phyloP scores from a whole-genome alignment of 2,329 filamentous ascomycete species.

The Beauveria varroae region DNA sequence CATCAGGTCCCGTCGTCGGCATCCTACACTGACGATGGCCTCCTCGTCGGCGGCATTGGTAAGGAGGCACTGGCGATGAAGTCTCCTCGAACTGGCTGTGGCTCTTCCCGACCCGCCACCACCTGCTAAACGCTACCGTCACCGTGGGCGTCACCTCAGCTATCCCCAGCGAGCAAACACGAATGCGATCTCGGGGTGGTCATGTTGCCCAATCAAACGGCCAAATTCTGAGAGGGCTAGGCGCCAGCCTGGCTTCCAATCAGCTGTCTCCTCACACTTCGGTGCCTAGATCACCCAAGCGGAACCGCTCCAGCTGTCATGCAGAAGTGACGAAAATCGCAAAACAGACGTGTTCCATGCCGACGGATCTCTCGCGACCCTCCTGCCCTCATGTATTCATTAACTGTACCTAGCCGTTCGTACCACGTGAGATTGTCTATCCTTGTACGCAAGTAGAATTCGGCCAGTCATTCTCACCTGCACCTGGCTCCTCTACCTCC shows the following conservation, averaged over 20 bases:
- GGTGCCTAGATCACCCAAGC: background rate
- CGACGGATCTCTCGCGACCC: too few relatives aligned
- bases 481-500: background rate
- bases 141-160: slow-evolving; percentile 33
- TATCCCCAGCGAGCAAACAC: slow-evolving; percentile 21
- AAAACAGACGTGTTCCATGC: background rate
- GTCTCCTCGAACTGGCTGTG: slow-evolving; percentile 40
- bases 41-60: slow-evolving; percentile 31
- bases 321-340: background rate
- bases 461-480: too few relatives aligned
- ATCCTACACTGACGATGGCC: slow-evolving; percentile 24
- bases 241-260: background rate
- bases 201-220: background rate
- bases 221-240: background rate
- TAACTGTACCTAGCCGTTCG: background rate
- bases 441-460: background rate
- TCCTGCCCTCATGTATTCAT: too few relatives aligned
- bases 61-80: slow-evolving; percentile 32
- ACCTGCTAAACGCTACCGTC: slow-evolving; percentile 33
- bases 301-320: background rate
- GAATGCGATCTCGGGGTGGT: background rate
- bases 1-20: background rate
- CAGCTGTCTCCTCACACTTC: background rate
- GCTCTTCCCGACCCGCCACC: slow-evolving; percentile 33
- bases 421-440: background rate